phyloP scores from a whole-genome alignment of 352 stramenopile species.

The Globisporangium sylvaticum region DNA sequence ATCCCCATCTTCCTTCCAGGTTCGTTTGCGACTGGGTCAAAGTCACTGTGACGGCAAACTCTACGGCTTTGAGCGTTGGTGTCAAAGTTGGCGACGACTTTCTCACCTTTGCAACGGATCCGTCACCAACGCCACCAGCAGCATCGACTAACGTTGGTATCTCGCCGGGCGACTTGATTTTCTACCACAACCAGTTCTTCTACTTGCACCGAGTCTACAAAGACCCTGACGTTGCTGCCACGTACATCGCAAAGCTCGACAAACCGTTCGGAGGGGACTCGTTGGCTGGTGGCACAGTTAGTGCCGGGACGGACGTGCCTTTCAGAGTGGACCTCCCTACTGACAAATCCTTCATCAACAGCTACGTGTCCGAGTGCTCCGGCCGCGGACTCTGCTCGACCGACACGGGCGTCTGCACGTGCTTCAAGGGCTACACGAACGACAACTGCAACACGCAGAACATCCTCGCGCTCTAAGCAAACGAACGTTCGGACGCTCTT shows the following conservation, averaged over 20 bases:
- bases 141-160: no score
- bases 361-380: constrained; percentile 72
- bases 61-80: no score
- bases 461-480: constrained; percentile 59
- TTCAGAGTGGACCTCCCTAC: no score
- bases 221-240: no score
- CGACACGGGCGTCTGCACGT: constrained; percentile 72
- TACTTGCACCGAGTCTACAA: constrained; percentile 22
- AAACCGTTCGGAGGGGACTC: constrained; percentile 45
- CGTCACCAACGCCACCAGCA: no score
- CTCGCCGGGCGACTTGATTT: constrained; percentile 39
- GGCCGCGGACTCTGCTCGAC: constrained; percentile 65
- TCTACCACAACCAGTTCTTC: constrained; percentile 68
- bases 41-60: no score
- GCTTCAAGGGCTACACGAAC: constrained; percentile 89
- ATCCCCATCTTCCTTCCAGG: no score
- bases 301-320: no score
- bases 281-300: no score
- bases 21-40: no score
- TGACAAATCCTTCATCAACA: no score
- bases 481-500: background rate
- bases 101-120: no score
- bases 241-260: constrained; percentile 27
- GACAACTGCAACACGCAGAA: constrained; percentile 85
- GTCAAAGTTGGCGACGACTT: constrained; percentile 14